A percentile compares a stretch with the other conserved stretches of the same genome.
phyloP scores from a whole-genome alignment of 257 asterid species.

The Sherardia arvensis region DNA sequence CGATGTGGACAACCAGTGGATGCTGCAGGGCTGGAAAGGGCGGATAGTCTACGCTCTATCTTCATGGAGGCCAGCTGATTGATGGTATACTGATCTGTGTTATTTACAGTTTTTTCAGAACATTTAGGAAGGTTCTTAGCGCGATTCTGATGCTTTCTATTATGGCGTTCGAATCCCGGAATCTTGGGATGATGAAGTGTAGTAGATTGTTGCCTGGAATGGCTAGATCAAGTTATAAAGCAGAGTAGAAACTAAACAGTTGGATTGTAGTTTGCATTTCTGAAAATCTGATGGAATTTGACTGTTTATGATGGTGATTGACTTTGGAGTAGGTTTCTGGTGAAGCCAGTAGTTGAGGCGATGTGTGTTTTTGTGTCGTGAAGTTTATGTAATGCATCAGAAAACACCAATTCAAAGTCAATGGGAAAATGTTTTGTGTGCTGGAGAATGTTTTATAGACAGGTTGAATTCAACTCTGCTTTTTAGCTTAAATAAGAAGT shows the following conservation, averaged over 20 bases:
- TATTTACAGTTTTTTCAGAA: background rate
- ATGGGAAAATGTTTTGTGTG: background rate
- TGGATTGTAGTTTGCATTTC: background rate
- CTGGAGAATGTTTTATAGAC: background rate
- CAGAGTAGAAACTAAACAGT: background rate
- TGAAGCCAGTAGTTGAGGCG: background rate
- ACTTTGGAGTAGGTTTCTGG: background rate
- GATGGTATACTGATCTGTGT: background rate
- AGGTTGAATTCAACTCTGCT: background rate
- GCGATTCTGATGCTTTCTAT: background rate
- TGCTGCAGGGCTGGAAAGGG: conserved; percentile 45
- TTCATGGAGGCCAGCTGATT: conserved; percentile 24
- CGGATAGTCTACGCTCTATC: conserved; percentile 28
- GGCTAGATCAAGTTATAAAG: background rate
- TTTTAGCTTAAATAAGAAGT: background rate
- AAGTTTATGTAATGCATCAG: background rate
- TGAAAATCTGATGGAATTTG: background rate
- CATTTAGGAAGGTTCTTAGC: background rate
- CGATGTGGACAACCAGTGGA: conserved; percentile 31
- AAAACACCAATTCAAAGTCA: background rate
- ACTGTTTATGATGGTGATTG: background rate
- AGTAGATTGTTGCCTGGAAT: background rate
- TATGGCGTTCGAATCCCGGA: background rate
- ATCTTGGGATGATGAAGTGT: background rate
- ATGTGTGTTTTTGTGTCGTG: background rate